Evolutionary conservation across 2,329 filamentous ascomycete genomes (phyloP), one percentile per base, ranked within the genome.

Genomic region (Talaromyces sp.): DNA sequence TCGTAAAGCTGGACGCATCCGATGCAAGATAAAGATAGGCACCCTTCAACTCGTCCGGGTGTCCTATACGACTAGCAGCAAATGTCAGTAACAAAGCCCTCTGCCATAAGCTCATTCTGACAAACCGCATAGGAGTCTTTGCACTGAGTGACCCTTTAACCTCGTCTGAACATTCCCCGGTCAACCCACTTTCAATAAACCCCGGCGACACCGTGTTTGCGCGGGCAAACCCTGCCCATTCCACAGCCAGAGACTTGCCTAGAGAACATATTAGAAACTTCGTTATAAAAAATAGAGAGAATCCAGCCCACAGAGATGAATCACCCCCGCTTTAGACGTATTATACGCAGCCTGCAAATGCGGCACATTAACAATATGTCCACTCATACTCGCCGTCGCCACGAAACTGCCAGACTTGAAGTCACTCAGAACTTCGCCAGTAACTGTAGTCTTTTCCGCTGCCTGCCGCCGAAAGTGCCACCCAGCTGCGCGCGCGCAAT

Each of bases 181-280:
- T 53, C 49, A 53, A n/a, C 15, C 49, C 49, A 30, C 49, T 53
- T 1, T 53, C 49, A 27, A 53, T n/a, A 11, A 28, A 53, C 13
- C 49, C 49, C 4, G 49, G 49, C 49, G 49, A 53, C 28, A 53
- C 49, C 10, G 83, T 85, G 73, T 93, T 93, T 65, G 83, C 85
- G 47, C 90, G 82, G 4, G 89, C 90, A 70, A 90, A 92, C 33
- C 84, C 85, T 7, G 87, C 84, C 89, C 89, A 92, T 75, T 93
- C 90, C 30, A 92, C 84, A 0, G 89, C 88, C 54, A 93, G 75
- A 52, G 85, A 88, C 74, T 85, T 88, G 79, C 84, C 84, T 86
- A 62, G 15, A 1, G 8, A 15, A 3, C 3, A 47, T 6, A n/a
- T 53, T 53, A 53, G 27, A n/a, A 28, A 4, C 11, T 32, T n/a